Percentiles rank a stretch among this genome's conserved stretches.
phyloP scores from a whole-genome alignment of 139 green algal species.

The Tetradesmus obliquus region DNA sequence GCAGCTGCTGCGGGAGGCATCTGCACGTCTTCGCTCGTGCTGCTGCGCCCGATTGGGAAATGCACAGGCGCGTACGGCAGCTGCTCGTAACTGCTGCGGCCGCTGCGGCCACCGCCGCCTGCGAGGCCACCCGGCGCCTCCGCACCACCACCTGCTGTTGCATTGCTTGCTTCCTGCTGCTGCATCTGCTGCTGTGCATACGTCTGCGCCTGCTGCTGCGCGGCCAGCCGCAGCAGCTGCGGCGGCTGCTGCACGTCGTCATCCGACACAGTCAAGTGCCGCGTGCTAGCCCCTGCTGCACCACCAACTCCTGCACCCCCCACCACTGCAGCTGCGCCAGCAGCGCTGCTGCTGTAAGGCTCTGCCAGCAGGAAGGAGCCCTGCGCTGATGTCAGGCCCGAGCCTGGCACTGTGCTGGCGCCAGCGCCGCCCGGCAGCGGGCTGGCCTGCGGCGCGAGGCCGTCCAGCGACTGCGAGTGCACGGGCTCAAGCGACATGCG shows the following conservation, averaged over 20 bases:
- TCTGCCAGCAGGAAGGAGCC: conserved; percentile 2
- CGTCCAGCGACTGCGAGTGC: conserved; percentile 14
- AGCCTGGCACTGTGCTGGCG: neutral
- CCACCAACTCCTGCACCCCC: neutral
- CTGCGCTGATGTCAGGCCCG: neutral
- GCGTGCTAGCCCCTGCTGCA: neutral
- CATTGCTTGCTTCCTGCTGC: neutral
- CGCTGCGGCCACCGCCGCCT: conserved; percentile 1
- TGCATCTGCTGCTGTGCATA: conserved; percentile 38
- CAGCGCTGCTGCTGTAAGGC: neutral
- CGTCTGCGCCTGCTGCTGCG: conserved; percentile 2
- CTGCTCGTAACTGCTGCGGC: neutral
- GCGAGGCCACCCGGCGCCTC: neutral
- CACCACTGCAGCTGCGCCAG: neutral
- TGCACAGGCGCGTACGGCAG: neutral
- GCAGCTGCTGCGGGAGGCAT: neutral
- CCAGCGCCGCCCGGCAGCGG: conserved; percentile 18
- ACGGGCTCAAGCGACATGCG: conserved; percentile 24
- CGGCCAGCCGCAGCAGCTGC: conserved; percentile 30
- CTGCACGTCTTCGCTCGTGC: conserved; percentile 8
- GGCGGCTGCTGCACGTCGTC: conserved; percentile 29
- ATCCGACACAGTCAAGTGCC: conserved; percentile 13
- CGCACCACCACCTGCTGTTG: neutral
- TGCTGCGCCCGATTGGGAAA: neutral
- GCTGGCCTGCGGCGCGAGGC: neutral